Conservation (phyloP, 2,329 filamentous ascomycete species). For the Pseudogymnoascus pannorum region DNA sequence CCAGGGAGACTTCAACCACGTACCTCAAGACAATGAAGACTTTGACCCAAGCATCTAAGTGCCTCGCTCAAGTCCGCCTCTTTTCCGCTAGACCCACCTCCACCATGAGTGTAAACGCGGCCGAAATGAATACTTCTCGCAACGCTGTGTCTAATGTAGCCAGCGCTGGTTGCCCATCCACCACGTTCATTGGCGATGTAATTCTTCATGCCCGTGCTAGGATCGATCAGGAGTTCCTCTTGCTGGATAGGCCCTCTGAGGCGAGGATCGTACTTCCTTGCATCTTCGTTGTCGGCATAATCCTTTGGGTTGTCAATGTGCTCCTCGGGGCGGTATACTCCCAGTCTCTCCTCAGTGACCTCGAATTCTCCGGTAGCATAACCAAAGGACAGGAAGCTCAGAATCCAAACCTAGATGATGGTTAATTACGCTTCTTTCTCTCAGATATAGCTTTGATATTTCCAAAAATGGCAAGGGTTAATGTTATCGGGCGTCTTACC, state of each 20-base stretch:
- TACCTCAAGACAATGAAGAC: constrained; percentile 67
- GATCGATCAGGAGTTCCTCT: constrained; percentile 66
- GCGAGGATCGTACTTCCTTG: constrained; percentile 70
- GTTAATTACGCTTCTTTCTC: constrained; percentile 12
- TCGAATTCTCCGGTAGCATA: constrained; percentile 84
- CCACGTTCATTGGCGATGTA: constrained; percentile 91
- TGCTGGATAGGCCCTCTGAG: constrained; percentile 71
- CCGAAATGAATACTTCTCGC: constrained; percentile 70
- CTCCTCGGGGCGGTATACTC: constrained; percentile 71
- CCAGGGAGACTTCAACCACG: constrained; percentile 18
- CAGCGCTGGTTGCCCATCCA: constrained; percentile 81
- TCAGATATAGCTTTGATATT: not conserved
- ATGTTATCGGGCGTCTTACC: constrained; percentile 31
- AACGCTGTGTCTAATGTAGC: constrained; percentile 73
- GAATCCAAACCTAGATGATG: constrained; percentile 56
- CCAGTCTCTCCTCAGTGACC: constrained; percentile 71
- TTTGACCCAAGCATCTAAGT: constrained; percentile 66
- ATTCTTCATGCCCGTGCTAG: constrained; percentile 91
- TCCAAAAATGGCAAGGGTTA: not conserved
- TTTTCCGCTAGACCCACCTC: constrained; percentile 49
- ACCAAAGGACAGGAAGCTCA: constrained; percentile 74
- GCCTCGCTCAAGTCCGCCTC: constrained; percentile 77
- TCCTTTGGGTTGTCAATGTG: constrained; percentile 73
- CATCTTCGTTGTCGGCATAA: constrained; percentile 82
- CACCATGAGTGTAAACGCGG: constrained; percentile 63